These are phyloP conservation scores for Xylaria cubensis DNA, from an alignment of 495 filamentous ascomycete species.

Conservation along the genomic window DNA sequence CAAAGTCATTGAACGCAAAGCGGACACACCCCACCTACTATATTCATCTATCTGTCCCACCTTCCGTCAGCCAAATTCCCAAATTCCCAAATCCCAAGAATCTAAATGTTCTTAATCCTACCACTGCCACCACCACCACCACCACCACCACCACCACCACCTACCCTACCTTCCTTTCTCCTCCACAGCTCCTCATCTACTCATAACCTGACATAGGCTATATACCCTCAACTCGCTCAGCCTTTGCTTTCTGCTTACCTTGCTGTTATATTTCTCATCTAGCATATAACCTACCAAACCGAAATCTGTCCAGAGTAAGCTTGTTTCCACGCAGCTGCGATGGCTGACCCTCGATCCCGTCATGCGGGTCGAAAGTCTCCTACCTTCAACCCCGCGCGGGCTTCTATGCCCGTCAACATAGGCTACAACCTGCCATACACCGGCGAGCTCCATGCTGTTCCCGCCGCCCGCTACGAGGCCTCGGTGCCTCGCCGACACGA, in stretches of 20 bases:
- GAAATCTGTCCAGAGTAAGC: conserved; percentile 1
- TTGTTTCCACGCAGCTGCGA: conserved; percentile 25
- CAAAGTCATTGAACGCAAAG: not conserved
- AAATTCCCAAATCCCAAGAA: conserved; percentile 23
- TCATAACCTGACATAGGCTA: not conserved
- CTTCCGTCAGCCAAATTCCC: conserved; percentile 28
- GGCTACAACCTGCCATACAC: conserved; percentile 51
- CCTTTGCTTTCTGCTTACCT: not conserved
- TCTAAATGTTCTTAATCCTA: conserved; percentile 15
- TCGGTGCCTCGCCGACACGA: conserved; percentile 39
- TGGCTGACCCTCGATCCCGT: conserved; percentile 52
- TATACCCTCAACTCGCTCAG: not conserved
- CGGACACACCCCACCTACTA: conserved; percentile 16
- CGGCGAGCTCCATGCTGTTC: conserved; percentile 50
- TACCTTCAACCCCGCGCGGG: conserved; percentile 52
- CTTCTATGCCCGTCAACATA: conserved; percentile 51
- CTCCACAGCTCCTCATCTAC: not conserved
- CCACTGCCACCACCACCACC: not conserved
- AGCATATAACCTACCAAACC: not conserved
- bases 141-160: not conserved
- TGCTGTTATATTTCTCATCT: not conserved
- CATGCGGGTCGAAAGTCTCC: conserved; percentile 51
- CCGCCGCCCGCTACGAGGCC: conserved; percentile 46
- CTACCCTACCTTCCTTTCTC: not conserved
- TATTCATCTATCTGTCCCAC: conserved; percentile 20